Conservation (phyloP, 148 eudicot genomes). For the Arctostaphylos glauca region DNA sequence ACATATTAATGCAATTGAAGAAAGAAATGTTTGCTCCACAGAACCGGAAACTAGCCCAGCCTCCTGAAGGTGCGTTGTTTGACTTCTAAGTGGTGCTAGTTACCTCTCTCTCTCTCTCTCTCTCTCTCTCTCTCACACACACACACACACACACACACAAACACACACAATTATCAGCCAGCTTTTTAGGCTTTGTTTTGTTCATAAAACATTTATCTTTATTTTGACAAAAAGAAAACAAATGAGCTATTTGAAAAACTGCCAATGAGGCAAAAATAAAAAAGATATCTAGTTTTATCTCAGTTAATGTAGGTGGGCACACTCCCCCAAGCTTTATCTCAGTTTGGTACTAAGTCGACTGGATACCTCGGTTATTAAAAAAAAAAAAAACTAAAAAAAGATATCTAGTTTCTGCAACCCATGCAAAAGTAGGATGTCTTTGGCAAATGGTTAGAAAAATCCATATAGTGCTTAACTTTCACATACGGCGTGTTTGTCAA, state of each 20-base stretch:
- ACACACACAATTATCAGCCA: no score
- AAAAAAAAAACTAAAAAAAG: no score
- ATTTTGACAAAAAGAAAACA: background rate
- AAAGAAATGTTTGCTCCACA: slow-evolving; percentile 58
- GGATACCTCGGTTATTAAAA: no score
- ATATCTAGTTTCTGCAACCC: background rate
- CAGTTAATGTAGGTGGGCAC: no score
- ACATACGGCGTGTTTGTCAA: background rate
- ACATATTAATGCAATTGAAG: slow-evolving; percentile 43
- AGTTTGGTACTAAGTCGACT: no score
- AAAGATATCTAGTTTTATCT: no score
- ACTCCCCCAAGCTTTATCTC: no score
- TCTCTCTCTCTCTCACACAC: no score
- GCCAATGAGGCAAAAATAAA: background rate
- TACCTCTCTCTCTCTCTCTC: background rate
- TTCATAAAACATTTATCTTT: background rate
- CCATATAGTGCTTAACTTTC: background rate
- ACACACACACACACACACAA: no score
- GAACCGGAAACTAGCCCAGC: slow-evolving; percentile 56
- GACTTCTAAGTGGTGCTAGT: background rate
- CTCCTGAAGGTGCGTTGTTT: slow-evolving; percentile 40
- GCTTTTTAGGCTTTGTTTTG: background rate
- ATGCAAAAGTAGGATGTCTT: background rate
- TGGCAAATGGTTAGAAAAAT: background rate
- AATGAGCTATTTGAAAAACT: background rate